Percentiles rank a stretch among this genome's conserved stretches.
phyloP scores from a whole-genome alignment of 192 early-diverging fungal genomes.

The Coemansia sp. region DNA sequence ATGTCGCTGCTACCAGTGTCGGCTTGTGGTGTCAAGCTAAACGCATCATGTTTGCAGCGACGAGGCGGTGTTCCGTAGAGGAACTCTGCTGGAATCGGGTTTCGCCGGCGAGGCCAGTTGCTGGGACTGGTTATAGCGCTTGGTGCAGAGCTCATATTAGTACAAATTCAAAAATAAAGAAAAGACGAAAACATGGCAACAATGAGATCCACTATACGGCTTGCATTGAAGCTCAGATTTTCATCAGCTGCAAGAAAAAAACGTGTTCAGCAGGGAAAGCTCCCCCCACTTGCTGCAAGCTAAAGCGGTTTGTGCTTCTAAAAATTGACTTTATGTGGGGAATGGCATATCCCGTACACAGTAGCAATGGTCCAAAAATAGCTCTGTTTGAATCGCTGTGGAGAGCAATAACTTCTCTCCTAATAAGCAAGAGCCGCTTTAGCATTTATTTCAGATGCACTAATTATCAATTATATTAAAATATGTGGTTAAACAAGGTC shows the following conservation, averaged over 20 bases:
- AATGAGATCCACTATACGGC: too few relatives aligned
- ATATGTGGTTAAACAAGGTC: slow-evolving; percentile 40
- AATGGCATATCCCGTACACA: too few relatives aligned
- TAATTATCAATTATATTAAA: not conserved
- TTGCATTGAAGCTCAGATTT: too few relatives aligned
- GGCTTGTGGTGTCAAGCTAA: not conserved
- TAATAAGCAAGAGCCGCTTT: not conserved
- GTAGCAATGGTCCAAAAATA: too few relatives aligned
- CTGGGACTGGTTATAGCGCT: slow-evolving; percentile 7
- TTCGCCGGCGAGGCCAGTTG: slow-evolving; percentile 43
- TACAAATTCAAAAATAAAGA: too few relatives aligned
- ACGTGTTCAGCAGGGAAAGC: too few relatives aligned
- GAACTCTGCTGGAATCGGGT: slow-evolving; percentile 32
- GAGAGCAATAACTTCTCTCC: not conserved
- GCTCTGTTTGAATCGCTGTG: not conserved
- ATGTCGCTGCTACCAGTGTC: slow-evolving; percentile 11
- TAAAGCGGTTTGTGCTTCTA: too few relatives aligned
- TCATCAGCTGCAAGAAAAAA: too few relatives aligned
- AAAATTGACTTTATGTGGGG: too few relatives aligned
- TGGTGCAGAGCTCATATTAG: not conserved
- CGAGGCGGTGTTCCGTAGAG: slow-evolving; percentile 23
- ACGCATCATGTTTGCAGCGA: slow-evolving; percentile 1
- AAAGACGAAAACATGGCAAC: too few relatives aligned
- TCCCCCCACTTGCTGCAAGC: too few relatives aligned
- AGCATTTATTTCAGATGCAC: not conserved